Base-by-base conservation (phyloP, 2,329 filamentous ascomycete genomes). In the Pseudomassariella vexata region DNA sequence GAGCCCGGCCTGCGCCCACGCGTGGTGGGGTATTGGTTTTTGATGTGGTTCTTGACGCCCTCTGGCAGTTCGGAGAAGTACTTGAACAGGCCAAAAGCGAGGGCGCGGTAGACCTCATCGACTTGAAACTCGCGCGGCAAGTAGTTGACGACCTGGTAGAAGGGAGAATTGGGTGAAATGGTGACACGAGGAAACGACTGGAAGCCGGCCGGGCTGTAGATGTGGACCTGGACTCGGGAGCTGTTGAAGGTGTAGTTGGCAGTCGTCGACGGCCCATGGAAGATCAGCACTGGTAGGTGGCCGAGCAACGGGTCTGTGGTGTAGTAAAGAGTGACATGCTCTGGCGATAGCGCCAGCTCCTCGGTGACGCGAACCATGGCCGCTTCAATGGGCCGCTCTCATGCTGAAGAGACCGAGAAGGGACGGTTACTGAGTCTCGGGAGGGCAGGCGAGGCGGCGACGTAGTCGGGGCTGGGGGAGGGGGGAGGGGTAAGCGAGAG, bases 81-180 rank as follows among this genome's bases (percentile, higher is more conserved):
- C 57, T 94, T 95, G 66, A 82, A 83, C 45, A 98, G 70, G 35
- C 86, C 88, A 59, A 96, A 94, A 28, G 90, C 92, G 35, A 98
- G 72, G 12, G 83, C 92, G 27, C 92, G 81, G 60, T 84, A 94
- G 43, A 94, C 72, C 59, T 96, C 90, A 56, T 96, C 90, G 50
- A 90, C 90, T 65, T 96, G 92, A 59, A 89, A 88, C 55, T 95
- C 90, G 53, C 88, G 82, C 24, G 92, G 88, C 25, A 98, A 73
- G 56, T 89, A 79, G 55, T 85, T 81, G 57, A 98, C 92, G 34
- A 89, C 90, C 45, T 79, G 76, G 60, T 96, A 96, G 51, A 94
- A 83, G 31, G 87, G 79, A 28, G 90, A 95, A 52, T 85, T 94
- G 26, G 92, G 92, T 16, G 90, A 94, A 44, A 96, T 82, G 39